Base-by-base conservation (phyloP, 495 filamentous ascomycete species). In the Elasticomyces elasticus region DNA sequence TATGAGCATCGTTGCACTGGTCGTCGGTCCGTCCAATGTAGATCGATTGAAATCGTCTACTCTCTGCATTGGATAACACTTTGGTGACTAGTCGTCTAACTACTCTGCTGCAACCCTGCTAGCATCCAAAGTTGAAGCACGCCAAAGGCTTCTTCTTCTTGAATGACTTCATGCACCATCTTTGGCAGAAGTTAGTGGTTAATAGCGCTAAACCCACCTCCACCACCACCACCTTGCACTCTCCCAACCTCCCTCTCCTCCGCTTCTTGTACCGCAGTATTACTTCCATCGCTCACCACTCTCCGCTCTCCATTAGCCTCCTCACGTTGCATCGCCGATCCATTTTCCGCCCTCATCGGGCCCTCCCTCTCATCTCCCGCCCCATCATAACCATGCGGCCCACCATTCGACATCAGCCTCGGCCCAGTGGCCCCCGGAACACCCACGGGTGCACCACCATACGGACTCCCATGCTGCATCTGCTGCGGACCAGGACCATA, bases 271-370 rank as follows among this genome's bases (percentile, higher is more conserved):
- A 15, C 49, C 38, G 46, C 30, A 45, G 6, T 17, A 37, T 10
- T 20, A 12, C 4, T 23, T 1, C n/a, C 15, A 2, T 40, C 48
- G 5, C n/a, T 33, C 53, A 55, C 24, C 2, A 50, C 40, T 40
- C 57, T 55, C 40, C 57, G 54, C 41, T 67, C 64, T 1, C 66
- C 67, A 40, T 68, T 67, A 35, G 49, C 53, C 15, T 53, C 60
- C 28, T 64, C 62, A 9, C 26, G 27, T 19, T 20, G 48, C 48
- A 23, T 56, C 53, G 11, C 48, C 53, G 19, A 49, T 56, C 13
- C 20, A 59, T n/a, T 28, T 27, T n/a, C 51, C 55, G 4, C 57
- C 26, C 1, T 59, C 52, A 17, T 49, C n/a, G 22, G 26, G 42
- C 30, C 24, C 26, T 48, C 55, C 5, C 37, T 10, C 12, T 56